Evolutionary conservation across 208 protist genomes (phyloP).

Genomic region (Novymonas esmeraldas): DNA sequence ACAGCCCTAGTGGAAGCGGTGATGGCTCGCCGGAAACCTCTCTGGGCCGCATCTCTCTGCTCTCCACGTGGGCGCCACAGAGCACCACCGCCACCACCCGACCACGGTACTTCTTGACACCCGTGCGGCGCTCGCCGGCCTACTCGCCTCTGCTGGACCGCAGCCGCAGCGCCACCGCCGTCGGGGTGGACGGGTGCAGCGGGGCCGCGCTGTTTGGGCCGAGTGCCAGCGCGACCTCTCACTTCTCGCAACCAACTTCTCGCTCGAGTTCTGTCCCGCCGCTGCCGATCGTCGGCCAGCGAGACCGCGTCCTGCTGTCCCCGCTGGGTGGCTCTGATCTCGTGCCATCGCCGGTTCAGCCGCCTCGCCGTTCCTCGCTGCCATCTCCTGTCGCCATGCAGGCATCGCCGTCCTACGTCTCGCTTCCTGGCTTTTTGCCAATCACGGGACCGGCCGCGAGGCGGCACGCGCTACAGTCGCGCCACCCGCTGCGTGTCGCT

Average conservation of each 20-base stretch:
- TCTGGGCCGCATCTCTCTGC: neutral
- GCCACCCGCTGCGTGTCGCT: neutral
- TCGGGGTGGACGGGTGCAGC: neutral
- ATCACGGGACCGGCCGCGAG: no score
- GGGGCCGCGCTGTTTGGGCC: no score
- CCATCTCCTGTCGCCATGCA: no score
- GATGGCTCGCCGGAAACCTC: neutral
- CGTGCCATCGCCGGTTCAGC: no score
- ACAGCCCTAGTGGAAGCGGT: neutral
- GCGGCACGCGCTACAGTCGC: no score
- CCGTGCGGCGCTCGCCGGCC: neutral
- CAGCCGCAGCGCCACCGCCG: neutral
- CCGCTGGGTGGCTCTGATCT: no score
- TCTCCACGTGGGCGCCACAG: neutral
- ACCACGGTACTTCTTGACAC: neutral
- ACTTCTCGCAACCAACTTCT: no score
- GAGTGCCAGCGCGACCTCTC: neutral
- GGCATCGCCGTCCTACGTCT: no score
- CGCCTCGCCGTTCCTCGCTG: no score
- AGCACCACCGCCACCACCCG: neutral
- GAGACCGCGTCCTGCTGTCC: no score
- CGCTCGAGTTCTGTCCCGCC: neutral
- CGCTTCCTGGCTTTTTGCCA: no score
- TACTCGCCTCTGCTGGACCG: constrained; percentile 1
- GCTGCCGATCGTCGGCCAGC: no score